Conservation (phyloP, 1,284 basidiomycete genomes). For the Rhodofomes roseus region DNA sequence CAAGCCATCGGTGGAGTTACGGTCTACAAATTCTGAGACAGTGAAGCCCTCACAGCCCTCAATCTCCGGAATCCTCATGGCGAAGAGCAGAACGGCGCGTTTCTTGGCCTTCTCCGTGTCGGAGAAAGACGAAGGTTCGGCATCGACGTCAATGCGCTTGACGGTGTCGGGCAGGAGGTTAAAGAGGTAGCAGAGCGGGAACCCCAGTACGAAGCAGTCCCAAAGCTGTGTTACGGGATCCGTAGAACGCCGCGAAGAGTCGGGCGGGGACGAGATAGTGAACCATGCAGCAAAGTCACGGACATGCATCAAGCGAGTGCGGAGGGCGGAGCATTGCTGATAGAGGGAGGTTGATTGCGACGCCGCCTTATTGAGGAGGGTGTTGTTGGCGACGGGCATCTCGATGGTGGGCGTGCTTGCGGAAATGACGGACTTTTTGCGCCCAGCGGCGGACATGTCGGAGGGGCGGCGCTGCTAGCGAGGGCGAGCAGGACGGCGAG, state of each 20-base stretch:
- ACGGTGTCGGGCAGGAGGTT: conserved; percentile 78
- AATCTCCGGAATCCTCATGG: conserved; percentile 69
- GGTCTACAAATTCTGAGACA: conserved; percentile 86
- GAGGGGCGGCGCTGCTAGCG: conserved; percentile 9
- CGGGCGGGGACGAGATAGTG: conserved; percentile 48
- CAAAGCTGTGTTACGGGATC: conserved; percentile 92
- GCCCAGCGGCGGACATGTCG: conserved; percentile 64
- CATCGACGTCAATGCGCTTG: conserved; percentile 66
- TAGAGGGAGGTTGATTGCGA: conserved; percentile 81
- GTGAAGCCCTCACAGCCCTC: conserved; percentile 73
- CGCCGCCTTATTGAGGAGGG: conserved; percentile 82
- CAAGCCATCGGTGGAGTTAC: conserved; percentile 89
- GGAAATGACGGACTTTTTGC: conserved; percentile 80
- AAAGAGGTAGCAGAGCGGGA: conserved; percentile 93
- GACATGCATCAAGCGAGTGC: conserved; percentile 71
- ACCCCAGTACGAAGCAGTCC: conserved; percentile 90
- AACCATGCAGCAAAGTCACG: conserved; percentile 71
- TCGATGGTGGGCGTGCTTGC: conserved; percentile 65
- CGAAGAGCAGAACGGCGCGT: conserved; percentile 74
- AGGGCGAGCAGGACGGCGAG: not conserved
- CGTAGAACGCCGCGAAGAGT: conserved; percentile 64
- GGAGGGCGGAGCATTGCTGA: conserved; percentile 79
- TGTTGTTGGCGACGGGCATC: conserved; percentile 71
- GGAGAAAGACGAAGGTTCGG: conserved; percentile 61
- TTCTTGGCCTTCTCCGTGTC: conserved; percentile 73